Evolutionary conservation across 768 basidiomycete species (phyloP).

Genomic region (Trichaptum fuscoviolaceum): DNA sequence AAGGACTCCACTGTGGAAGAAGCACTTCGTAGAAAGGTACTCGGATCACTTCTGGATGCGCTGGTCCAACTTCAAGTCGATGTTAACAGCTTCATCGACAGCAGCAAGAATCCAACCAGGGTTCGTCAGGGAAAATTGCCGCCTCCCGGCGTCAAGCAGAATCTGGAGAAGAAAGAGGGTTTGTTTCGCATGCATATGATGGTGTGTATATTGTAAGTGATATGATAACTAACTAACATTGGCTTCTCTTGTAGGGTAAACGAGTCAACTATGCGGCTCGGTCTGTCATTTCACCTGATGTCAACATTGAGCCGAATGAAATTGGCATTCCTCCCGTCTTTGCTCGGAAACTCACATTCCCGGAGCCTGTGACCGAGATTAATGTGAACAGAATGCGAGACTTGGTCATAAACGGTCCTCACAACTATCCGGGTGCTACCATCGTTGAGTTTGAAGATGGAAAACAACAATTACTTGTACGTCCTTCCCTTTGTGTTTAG

Average conservation of each 20-base stretch:
- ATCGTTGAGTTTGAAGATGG: slow-evolving; percentile 97
- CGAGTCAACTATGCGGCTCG: slow-evolving; percentile 99
- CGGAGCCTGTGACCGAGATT: slow-evolving; percentile 90
- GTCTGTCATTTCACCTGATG: slow-evolving; percentile 99
- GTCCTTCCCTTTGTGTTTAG: slow-evolving; percentile 14
- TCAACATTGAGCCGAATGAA: slow-evolving; percentile 98
- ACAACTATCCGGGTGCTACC: slow-evolving; percentile 85
- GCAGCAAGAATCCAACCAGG: slow-evolving; percentile 88
- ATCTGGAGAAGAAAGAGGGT: slow-evolving; percentile 97
- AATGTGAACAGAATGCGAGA: slow-evolving; percentile 88
- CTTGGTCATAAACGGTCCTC: slow-evolving; percentile 86
- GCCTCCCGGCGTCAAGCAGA: slow-evolving; percentile 92
- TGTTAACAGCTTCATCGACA: slow-evolving; percentile 97
- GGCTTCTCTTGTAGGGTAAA: slow-evolving; percentile 64
- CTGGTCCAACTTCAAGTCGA: slow-evolving; percentile 89
- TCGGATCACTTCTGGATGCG: slow-evolving; percentile 68
- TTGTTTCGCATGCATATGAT: slow-evolving; percentile 99
- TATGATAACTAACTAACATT: slow-evolving; percentile 6
- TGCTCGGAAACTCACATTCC: slow-evolving; percentile 93
- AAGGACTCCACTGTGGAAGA: slow-evolving; percentile 55
- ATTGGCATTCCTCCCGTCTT: slow-evolving; percentile 98
- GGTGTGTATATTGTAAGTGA: slow-evolving; percentile 42
- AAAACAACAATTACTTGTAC: slow-evolving; percentile 73
- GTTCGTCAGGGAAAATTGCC: slow-evolving; percentile 84
- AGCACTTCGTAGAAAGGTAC: slow-evolving; percentile 44